Evolutionary conservation across 441 rosid genomes (phyloP).

Genomic region (Flueggea neowawraea): DNA sequence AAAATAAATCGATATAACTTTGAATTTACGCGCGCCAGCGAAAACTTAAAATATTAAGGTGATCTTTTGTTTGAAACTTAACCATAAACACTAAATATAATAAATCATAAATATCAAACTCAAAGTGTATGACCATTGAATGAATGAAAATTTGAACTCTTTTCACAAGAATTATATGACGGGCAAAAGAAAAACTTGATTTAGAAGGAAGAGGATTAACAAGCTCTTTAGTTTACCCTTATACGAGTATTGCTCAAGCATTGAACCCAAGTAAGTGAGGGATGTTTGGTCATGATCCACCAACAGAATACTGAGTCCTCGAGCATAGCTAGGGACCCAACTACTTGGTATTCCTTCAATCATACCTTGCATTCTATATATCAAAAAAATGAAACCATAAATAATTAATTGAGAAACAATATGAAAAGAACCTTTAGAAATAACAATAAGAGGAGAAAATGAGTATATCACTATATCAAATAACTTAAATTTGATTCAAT

Average conservation of each 20-base stretch:
- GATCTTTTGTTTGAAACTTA: neutral
- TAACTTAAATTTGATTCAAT: no score
- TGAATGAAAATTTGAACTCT: neutral
- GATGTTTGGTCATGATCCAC: constrained; percentile 38
- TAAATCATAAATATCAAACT: neutral
- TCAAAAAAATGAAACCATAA: no score
- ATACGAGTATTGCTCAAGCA: constrained; percentile 34
- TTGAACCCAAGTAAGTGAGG: constrained; percentile 22
- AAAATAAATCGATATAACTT: no score
- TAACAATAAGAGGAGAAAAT: no score
- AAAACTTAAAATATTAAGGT: neutral
- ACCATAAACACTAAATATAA: neutral
- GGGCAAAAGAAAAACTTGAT: neutral
- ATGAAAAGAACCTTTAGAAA: no score
- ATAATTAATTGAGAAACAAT: no score
- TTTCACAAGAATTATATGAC: neutral
- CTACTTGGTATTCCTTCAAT: neutral
- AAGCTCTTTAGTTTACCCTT: constrained; percentile 23
- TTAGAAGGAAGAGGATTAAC: neutral
- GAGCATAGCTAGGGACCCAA: constrained; percentile 22
- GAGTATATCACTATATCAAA: no score
- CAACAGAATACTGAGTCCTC: constrained; percentile 28
- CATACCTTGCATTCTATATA: no score
- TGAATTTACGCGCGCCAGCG: neutral
- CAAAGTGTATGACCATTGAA: neutral